Base-by-base conservation (phyloP, 78 protist genomes). In the Dictyostelium brefeldianum region DNA sequence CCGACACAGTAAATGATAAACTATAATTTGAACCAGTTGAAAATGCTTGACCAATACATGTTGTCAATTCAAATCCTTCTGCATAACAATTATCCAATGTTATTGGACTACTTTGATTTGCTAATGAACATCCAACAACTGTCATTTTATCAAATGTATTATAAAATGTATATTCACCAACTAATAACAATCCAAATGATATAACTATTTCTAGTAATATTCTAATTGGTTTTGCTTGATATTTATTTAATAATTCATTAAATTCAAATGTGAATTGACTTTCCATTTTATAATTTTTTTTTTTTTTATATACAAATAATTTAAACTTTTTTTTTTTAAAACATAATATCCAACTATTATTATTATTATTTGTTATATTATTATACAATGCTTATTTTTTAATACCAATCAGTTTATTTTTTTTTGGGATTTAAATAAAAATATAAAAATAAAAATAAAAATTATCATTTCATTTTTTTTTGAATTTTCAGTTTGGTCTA, bases 11-110 rank as follows among this genome's bases (percentile, higher is more conserved):
- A 71, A 71, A 46, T 0, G 50, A 2, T 43, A 71, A 71, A 1
- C 54, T 10, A n/a, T 71, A 31, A 71, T 71, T 71, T 20, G 79
- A 71, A 71, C 79, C 54, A 5, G 79, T 46, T 15, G 27, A 29
- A 67, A 31, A 67, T 67, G 12, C 20, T 31, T 31, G 11, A 31
- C 15, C 15, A 15, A 67, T 15, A 31, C 75, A 67, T 67, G 75
- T 67, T 25, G 75, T 31, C 2, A 67, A 31, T 67, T 27, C 17
- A 31, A 31, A 31, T 4, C 48, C 48, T 31, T 67, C 48, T 15
- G 12, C 3, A 31, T 29, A 67, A 67, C 75, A 67, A 67, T 67
- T 67, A 27, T 67, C 48, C 15, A 67, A 67, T 15, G 75, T 29
- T 15, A 27, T 67, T 67, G 75, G 31, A 31, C 25, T 67, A 29